Evolutionary conservation across 441 rosid genomes (phyloP).

Genomic region (Bruguiera hainesii): DNA sequence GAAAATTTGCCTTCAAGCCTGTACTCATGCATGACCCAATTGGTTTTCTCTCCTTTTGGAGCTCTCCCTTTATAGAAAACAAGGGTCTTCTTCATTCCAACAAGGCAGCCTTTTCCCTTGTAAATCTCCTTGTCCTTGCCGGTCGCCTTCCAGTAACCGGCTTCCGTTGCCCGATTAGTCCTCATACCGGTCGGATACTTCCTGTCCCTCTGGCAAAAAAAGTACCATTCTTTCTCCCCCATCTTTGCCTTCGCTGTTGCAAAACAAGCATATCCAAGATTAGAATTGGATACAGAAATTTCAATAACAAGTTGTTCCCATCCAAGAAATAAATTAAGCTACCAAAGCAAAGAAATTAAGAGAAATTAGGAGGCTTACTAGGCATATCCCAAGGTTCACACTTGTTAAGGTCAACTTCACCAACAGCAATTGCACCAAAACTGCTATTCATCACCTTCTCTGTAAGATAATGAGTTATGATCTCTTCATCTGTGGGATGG

Average conservation of each 20-base stretch:
- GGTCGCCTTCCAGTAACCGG: constrained; percentile 99
- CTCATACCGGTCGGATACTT: constrained; percentile 98
- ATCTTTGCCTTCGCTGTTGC: constrained; percentile 80
- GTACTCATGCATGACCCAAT: constrained; percentile 98
- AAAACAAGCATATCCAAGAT: not conserved
- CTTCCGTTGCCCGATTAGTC: constrained; percentile 85
- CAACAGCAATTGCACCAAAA: constrained; percentile 71
- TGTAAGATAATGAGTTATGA: constrained; percentile 66
- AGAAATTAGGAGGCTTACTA: constrained; percentile 39
- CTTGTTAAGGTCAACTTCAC: constrained; percentile 91
- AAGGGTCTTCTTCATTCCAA: constrained; percentile 99
- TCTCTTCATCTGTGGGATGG: constrained; percentile 97
- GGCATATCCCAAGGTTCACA: constrained; percentile 97
- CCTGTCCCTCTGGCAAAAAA: constrained; percentile 84
- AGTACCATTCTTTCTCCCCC: constrained; percentile 97
- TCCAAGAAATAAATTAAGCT: constrained; percentile 11
- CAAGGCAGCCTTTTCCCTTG: constrained; percentile 53
- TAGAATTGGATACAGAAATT: constrained; percentile 1
- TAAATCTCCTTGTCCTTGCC: constrained; percentile 90
- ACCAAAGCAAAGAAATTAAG: not conserved
- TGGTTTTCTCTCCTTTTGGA: constrained; percentile 92
- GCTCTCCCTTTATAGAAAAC: constrained; percentile 97
- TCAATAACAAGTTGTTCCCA: not conserved
- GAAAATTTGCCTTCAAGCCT: constrained; percentile 90
- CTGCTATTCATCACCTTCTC: constrained; percentile 55